A percentile compares a stretch with the other conserved stretches of the same genome.
phyloP scores from a whole-genome alignment of 2,329 filamentous ascomycete species.

The Aspergillus sp. region DNA sequence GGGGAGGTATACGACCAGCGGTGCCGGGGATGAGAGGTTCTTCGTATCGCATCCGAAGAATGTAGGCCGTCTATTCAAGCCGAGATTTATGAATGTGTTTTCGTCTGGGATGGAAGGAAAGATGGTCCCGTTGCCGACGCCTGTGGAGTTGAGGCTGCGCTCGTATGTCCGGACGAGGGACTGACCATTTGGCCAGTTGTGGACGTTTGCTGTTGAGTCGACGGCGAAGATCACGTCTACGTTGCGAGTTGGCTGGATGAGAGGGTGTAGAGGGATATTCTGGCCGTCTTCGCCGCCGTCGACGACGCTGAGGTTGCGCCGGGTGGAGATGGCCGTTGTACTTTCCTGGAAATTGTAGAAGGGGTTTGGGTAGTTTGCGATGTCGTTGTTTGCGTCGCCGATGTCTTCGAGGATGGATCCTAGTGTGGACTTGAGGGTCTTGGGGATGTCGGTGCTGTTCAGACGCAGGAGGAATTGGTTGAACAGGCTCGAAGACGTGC shows the following conservation, averaged over 20 bases:
- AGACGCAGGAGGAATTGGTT: constrained; percentile 72
- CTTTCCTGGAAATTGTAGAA: constrained; percentile 63
- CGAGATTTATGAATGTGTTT: constrained; percentile 76
- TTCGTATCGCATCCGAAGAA: constrained; percentile 76
- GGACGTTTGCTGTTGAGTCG: constrained; percentile 74
- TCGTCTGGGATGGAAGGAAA: constrained; percentile 72
- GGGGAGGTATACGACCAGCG: constrained; percentile 80
- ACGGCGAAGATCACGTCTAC: constrained; percentile 81
- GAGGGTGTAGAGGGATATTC: constrained; percentile 75
- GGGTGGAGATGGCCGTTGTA: constrained; percentile 56
- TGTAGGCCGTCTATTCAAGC: constrained; percentile 70
- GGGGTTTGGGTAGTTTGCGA: constrained; percentile 75
- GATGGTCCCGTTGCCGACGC: constrained; percentile 64
- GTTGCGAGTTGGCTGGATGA: constrained; percentile 68
- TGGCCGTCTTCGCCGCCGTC: constrained; percentile 77
- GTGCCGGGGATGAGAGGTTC: constrained; percentile 55
- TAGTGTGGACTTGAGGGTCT: constrained; percentile 54
- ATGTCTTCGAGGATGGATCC: constrained; percentile 55
- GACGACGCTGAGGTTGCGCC: constrained; percentile 64
- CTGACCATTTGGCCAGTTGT: constrained; percentile 75
- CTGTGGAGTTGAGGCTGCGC: constrained; percentile 56
- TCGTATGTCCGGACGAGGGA: constrained; percentile 72
- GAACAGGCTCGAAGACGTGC: constrained; percentile 81
- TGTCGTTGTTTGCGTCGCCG: constrained; percentile 64
- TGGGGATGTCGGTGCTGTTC: constrained; percentile 53